These are phyloP conservation scores for Lasiodiplodia citricola DNA, from an alignment of 2,329 filamentous ascomycete species.

Conservation along the genomic window DNA sequence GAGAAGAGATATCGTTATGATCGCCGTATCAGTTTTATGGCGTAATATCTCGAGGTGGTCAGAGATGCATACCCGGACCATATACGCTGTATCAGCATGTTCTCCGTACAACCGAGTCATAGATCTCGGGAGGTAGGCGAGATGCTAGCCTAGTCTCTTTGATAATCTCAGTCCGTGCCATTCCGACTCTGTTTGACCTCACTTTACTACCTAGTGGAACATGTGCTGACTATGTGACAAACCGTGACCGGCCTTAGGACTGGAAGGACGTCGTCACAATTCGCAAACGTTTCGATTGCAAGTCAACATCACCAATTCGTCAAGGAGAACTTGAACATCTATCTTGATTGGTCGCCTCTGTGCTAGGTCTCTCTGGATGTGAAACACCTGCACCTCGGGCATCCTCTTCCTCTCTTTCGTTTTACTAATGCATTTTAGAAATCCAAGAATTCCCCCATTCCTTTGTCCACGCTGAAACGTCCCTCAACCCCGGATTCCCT, in stretches of 20 bases:
- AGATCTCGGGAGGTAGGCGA: background rate
- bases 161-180: too few species aligned
- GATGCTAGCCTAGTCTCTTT: background rate
- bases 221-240: too few species aligned
- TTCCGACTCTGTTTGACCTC: too few species aligned
- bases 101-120: background rate
- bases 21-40: background rate
- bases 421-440: slow-evolving; percentile 24
- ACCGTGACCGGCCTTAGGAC: background rate
- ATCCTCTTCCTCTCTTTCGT: background rate
- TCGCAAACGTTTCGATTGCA: background rate
- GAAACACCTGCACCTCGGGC: background rate
- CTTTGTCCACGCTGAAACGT: background rate
- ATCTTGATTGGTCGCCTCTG: background rate
- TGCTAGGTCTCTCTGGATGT: background rate
- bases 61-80: background rate
- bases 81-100: background rate
- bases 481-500: background rate
- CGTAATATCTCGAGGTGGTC: background rate
- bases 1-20: background rate
- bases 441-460: slow-evolving; percentile 15
- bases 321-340: background rate
- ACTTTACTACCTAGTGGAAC: too few species aligned
- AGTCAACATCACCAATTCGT: background rate
- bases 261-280: background rate